Percentiles rank a stretch among this genome's conserved stretches.
Evolutionary conservation across 176 grass and related monocot genomes (phyloP).

Genomic region (Aegilops speltoides): DNA sequence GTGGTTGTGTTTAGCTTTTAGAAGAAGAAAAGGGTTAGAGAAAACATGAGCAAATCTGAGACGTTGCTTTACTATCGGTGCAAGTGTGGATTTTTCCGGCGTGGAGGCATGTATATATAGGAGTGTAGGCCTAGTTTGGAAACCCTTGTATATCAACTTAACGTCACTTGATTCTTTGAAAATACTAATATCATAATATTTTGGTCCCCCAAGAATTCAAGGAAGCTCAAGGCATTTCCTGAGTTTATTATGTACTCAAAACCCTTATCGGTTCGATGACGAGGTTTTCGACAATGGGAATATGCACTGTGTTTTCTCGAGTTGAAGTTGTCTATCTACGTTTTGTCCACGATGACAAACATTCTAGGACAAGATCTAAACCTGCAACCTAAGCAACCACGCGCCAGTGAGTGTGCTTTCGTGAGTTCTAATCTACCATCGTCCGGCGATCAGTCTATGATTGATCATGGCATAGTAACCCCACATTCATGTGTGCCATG

Average conservation of each 20-base stretch:
- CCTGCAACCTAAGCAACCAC: background rate
- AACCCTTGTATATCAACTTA: background rate
- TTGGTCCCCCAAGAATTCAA: background rate
- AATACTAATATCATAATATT: background rate
- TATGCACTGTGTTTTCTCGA: background rate
- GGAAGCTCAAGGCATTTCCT: background rate
- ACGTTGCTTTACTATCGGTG: background rate
- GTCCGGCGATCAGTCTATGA: background rate
- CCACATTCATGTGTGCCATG: constrained; percentile 5
- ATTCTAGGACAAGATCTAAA: background rate
- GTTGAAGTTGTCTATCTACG: background rate
- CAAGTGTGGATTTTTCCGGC: background rate
- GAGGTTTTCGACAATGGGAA: background rate
- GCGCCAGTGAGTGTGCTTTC: constrained; percentile 1
- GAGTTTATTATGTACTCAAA: background rate
- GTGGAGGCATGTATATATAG: background rate
- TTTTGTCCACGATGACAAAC: background rate
- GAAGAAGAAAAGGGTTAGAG: background rate
- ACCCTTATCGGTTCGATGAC: background rate
- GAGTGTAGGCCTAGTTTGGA: background rate
- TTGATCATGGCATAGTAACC: background rate
- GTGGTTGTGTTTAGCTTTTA: background rate
- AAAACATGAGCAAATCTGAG: background rate
- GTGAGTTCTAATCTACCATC: constrained; percentile 21
- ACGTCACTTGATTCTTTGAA: background rate